Base-by-base conservation (phyloP, 78 protist genomes). In the Cavenderia fasciculata region DNA sequence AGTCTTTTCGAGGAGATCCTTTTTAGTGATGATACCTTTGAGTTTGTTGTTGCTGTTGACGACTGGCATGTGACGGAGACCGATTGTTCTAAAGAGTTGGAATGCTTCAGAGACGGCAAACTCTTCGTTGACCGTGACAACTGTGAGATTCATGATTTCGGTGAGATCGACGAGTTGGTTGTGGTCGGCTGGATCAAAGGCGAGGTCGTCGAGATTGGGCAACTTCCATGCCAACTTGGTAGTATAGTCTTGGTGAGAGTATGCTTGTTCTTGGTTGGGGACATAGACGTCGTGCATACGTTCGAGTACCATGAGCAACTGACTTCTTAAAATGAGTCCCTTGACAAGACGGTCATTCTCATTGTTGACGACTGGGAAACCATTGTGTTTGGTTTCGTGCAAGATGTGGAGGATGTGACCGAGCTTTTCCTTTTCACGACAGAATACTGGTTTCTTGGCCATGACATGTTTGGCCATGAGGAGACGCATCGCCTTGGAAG, bases 281-380 rank as follows among this genome's bases (percentile, higher is more conserved):
- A 82, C 49, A 54, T 82, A 82, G 23, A 82, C 90, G 44, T 82
- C 79, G 0, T 69, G 56, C 14, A 68, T 16, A 47, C 73, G 51
- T 12, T 87, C 78, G 11, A 87, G 40, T 0, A 87, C 38, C 86
- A 87, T 77, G 19, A 77, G 29, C n/a, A 87, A 31, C 18, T 87
- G 93, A 38, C 79, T 59, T 38, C 93, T 43, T 11, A 87, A 41
- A 10, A 87, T 74, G 18, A 72, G 7, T 19, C 93, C 93, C 25
- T 66, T 72, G 34, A 87, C 79, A 27, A 52, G 47, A 7, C 61
- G 61, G 8, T 71, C 93, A 0, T 74, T 77, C 6, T 87, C 52
- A 34, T 82, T 82, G 23, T 82, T 82, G 18, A 87, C 93, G 18
- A 87, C 93, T n/a, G 93, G 93, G 86, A 87, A 87, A 65, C 93